Base-by-base conservation (phyloP, 345 rosid genomes). In the Brassica cretica region DNA sequence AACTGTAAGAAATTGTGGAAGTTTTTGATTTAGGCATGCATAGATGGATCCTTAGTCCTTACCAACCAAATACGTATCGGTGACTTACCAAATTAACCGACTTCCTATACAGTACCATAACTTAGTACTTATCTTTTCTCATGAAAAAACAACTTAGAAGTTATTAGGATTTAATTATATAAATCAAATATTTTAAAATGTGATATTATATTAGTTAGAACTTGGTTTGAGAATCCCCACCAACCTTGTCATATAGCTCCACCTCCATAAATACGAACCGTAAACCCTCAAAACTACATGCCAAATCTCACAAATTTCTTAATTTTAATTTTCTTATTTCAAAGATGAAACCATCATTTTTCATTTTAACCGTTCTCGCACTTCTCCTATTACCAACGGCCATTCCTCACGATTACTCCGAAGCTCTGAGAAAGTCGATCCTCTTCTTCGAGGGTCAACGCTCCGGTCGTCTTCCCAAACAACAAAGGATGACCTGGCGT, bases 381-480 rank as follows among this genome's bases (percentile, higher is more conserved):
- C 59, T 73, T 62, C 60, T 68, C 41, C 51, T 68, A 6, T 27
- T 71, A 18, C 78, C 86, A n/a, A 4, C 37, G 29, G 80, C 49
- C 15, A 73, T 33, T 15, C 27, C 78, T 80, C 98, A 87, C 51
- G 89, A 93, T 71, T 94, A 93, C 78, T 59, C 41, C 3, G 96
- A 89, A 10, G 98, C 98, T 59, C 83, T 94, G 46, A 83, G 87
- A 44, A 94, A 94, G 77, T 85, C 96, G n/a, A 93, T 93, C 72
- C 88, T 94, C 39, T 94, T 94, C 84, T 94, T 94, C 77, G 94
- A 91, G 66, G 99, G 99, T 63, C 99, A 94, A 61, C 86, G 99
- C 41, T 94, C 99, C 1, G 99, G 98, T 2, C 78, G 27, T 74
- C 72, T 94, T 66, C 97, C 99, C 0, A 80, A 29, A 6, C 86